Conservation (phyloP, 257 asterid genomes). For the Petunia axillaris region DNA sequence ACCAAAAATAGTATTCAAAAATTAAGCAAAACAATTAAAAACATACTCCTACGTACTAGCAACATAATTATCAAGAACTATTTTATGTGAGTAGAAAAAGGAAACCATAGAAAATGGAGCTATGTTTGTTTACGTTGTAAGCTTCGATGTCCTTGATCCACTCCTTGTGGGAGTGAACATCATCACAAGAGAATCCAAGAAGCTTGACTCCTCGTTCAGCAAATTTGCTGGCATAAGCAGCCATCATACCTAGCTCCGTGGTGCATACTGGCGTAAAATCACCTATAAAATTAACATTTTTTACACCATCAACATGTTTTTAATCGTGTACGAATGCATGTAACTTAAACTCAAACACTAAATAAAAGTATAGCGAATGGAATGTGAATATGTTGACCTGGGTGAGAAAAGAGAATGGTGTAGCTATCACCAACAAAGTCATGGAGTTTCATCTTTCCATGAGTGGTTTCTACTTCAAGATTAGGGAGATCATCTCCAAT, state of each 20-base stretch:
- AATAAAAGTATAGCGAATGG: too few species aligned
- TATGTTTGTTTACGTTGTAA: slow-evolving; percentile 34
- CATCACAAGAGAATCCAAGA: slow-evolving; percentile 77
- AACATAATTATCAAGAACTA: not conserved
- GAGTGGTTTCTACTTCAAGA: slow-evolving; percentile 77
- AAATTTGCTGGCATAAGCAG: slow-evolving; percentile 72
- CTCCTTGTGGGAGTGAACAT: slow-evolving; percentile 59
- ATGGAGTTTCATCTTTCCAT: slow-evolving; percentile 72
- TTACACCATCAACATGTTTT: too few species aligned
- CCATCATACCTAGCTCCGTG: slow-evolving; percentile 87
- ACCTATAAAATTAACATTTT: slow-evolving; percentile 33
- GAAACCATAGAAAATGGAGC: not conserved
- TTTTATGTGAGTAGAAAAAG: not conserved
- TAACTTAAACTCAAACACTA: not conserved
- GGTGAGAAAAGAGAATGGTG: slow-evolving; percentile 85
- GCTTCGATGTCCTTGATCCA: slow-evolving; percentile 94
- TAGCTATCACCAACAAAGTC: slow-evolving; percentile 59
- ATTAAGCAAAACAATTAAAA: not conserved
- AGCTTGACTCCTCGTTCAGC: slow-evolving; percentile 72
- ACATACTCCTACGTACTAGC: not conserved
- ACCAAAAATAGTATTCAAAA: not conserved
- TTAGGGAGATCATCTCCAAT: slow-evolving; percentile 80
- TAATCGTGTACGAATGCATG: too few species aligned
- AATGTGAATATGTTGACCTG: slow-evolving; percentile 39
- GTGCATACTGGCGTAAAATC: slow-evolving; percentile 97